Base-by-base conservation (phyloP, 805 yeast genomes). In the Suhomyces faveliae region DNA sequence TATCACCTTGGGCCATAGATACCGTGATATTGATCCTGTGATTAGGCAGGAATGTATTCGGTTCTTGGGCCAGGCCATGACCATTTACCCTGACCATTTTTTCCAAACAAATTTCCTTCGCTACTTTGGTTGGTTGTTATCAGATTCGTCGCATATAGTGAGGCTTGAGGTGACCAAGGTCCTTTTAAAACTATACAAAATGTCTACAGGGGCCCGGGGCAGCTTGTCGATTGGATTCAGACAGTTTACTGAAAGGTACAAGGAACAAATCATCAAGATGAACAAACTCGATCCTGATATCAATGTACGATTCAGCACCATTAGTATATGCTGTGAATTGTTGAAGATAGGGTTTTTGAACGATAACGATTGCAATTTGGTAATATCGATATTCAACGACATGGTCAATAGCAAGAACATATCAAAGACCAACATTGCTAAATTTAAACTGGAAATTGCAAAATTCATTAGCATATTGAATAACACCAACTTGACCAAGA, bases 41-140 rank as follows among this genome's bases (percentile, higher is more conserved):
- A 86, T 91, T 29, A 76, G 97, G 55, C 76, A 78, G 24, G 89
- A 85, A 48, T 85, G 96, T 46, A 71, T 88, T 56, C 56, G 63
- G 7, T 74, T 77, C 29, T 68, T 90, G 43, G 82, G 89, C n/a
- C 70, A 66, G 13, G 87, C 96, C 88, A 86, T 88, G 67, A 73
- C 77, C n/a, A 60, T 68, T 5, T 78, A 78, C 51, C 95, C 96
- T 0, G 90, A 85, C 48, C 68, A 74, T 46, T 89, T 87, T 57
- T 77, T 86, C 53, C 86, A 81, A 51, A 83, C 85, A 10, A 71
- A 83, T 1, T 88, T 83, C 58, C 72, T 89, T 52, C 78, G 90
- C 52, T 88, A 87, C 63, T 76, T 87, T 58, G 96, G 96, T 4
- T 87, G 95, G 95, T 71, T 88, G 27, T 68, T 91, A 37, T 83